These are phyloP conservation scores for Lecanicillium sp. DNA, from an alignment of 2,329 filamentous ascomycete species.

Conservation along the genomic window DNA sequence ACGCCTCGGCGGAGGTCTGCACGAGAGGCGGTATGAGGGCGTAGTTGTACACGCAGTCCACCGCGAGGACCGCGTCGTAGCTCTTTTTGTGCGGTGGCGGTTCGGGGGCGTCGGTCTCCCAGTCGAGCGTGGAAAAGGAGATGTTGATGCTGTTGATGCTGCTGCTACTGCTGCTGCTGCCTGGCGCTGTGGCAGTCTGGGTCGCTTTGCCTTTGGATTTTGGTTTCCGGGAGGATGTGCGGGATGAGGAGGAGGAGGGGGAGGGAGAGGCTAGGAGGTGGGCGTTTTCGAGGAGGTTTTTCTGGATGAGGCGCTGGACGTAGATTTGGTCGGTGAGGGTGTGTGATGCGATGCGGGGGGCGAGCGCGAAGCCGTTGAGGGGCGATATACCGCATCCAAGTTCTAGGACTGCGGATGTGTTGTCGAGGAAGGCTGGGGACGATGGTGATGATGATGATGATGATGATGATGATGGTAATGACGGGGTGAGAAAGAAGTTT, in stretches of 20 bases:
- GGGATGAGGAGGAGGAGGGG: not conserved
- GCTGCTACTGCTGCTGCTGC: constrained; percentile 1
- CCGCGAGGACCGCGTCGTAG: constrained; percentile 73
- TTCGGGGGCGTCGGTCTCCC: constrained; percentile 63
- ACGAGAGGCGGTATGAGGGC: constrained; percentile 75
- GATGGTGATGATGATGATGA: not conserved
- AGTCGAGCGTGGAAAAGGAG: constrained; percentile 64
- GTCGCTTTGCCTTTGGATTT: not conserved
- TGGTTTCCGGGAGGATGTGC: not conserved
- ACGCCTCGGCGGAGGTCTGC: constrained; percentile 72
- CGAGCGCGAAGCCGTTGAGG: constrained; percentile 65
- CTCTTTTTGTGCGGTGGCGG: constrained; percentile 42
- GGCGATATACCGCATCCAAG: constrained; percentile 85
- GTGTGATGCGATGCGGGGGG: constrained; percentile 56
- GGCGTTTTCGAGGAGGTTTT: constrained; percentile 65
- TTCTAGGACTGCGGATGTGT: constrained; percentile 62
- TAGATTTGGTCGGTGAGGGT: constrained; percentile 86
- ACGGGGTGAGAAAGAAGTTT: constrained; percentile 54
- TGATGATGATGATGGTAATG: not conserved
- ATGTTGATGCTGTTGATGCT: constrained; percentile 34
- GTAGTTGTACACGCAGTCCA: constrained; percentile 95
- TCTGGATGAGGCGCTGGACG: constrained; percentile 67
- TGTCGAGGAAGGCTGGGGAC: constrained; percentile 38
- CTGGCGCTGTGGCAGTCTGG: not conserved
- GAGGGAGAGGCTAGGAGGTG: not conserved